phyloP scores from a whole-genome alignment of 164 flowering plant genomes.

The Brasenia schreberi region DNA sequence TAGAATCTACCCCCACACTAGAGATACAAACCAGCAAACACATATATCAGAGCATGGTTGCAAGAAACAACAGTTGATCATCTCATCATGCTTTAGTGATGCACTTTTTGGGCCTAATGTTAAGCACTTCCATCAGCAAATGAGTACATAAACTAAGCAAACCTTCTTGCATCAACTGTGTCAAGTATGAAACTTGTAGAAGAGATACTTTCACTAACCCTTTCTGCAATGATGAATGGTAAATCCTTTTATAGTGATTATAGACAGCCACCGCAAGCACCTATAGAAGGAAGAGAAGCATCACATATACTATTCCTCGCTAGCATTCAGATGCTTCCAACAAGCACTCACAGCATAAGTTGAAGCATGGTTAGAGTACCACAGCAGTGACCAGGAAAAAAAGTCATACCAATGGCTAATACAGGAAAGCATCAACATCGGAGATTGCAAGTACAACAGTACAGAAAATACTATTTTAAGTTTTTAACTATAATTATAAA shows the following conservation, averaged over 20 bases:
- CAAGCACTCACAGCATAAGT: background rate
- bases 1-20: conserved; percentile 34
- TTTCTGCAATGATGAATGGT: conserved; percentile 43
- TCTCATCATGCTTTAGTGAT: conserved; percentile 3
- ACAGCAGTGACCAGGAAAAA: background rate
- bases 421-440: too few relatives aligned
- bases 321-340: background rate
- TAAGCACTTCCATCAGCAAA: background rate
- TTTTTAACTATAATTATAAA: too few relatives aligned
- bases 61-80: background rate
- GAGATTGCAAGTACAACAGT: too few relatives aligned
- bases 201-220: conserved; percentile 35
- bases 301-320: background rate
- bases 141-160: background rate
- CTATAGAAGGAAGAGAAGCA: conserved; percentile 19
- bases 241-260: conserved; percentile 89
- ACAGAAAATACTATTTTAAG: too few relatives aligned
- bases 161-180: background rate
- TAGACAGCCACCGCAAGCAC: conserved; percentile 95
- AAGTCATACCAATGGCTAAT: background rate
- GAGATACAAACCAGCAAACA: background rate
- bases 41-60: background rate
- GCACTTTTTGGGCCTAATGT: conserved; percentile 27
- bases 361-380: background rate
- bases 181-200: background rate